These are phyloP conservation scores for Aristolochia fimbriata DNA, from an alignment of 164 flowering plant genomes.

Conservation along the genomic window DNA sequence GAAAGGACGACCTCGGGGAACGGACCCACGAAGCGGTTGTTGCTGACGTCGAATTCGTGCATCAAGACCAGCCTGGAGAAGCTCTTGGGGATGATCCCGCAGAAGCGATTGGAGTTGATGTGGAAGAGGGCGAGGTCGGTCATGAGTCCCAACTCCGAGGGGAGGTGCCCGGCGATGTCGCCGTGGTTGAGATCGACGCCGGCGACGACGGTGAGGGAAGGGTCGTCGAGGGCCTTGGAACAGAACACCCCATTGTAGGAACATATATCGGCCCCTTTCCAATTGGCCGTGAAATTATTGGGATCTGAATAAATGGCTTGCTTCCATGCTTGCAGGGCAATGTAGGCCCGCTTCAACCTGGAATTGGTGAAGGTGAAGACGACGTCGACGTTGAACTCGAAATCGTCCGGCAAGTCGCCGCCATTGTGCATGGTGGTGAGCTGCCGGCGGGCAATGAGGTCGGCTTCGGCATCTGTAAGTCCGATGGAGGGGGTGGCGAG, in stretches of 20 bases:
- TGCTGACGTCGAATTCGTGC: constrained; percentile 65
- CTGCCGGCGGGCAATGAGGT: constrained; percentile 37
- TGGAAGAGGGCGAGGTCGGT: constrained; percentile 63
- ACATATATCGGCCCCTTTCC: constrained; percentile 67
- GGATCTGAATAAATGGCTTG: constrained; percentile 72
- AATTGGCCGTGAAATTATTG: constrained; percentile 34
- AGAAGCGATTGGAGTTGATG: constrained; percentile 62
- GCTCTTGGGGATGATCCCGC: constrained; percentile 60
- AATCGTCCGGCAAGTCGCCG: constrained; percentile 26
- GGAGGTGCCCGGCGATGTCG: constrained; percentile 73
- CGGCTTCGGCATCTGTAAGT: constrained; percentile 33
- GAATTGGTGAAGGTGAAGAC: constrained; percentile 24
- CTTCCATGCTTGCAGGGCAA: constrained; percentile 66
- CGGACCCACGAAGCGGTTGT: constrained; percentile 67
- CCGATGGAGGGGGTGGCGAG: constrained; percentile 15
- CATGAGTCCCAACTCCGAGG: constrained; percentile 55
- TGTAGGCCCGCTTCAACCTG: constrained; percentile 47
- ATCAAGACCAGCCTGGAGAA: constrained; percentile 29
- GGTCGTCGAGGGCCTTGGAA: constrained; percentile 45
- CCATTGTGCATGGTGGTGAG: constrained; percentile 20
- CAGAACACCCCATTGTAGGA: constrained; percentile 61
- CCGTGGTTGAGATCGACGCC: constrained; percentile 64
- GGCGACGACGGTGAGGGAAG: constrained; percentile 40
- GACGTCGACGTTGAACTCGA: constrained; percentile 21
- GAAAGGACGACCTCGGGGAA: constrained; percentile 49